Percentiles rank a stretch among this genome's conserved stretches.
These are phyloP conservation scores for Rhodamnia rubescens DNA, from an alignment of 345 rosid genomes.

Conservation along the genomic window DNA sequence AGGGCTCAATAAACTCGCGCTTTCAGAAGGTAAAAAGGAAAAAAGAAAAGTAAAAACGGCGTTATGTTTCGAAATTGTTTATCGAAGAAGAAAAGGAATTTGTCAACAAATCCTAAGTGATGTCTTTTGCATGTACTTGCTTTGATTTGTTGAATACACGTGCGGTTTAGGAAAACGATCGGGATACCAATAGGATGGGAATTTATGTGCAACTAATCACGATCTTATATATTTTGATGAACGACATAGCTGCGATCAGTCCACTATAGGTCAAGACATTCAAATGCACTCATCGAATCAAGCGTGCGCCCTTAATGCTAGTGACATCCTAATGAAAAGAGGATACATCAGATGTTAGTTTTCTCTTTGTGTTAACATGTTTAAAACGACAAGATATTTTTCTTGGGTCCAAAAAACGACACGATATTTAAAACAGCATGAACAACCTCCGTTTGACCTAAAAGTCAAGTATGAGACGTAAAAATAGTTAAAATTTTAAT, in stretches of 20 bases:
- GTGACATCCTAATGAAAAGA: background rate
- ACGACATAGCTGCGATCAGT: background rate
- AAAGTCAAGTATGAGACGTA: background rate
- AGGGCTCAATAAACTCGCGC: too few species aligned
- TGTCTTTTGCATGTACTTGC: background rate
- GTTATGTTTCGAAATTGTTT: background rate
- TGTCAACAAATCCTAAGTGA: background rate
- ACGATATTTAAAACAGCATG: too few species aligned
- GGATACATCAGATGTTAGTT: background rate
- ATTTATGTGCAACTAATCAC: background rate
- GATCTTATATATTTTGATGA: background rate
- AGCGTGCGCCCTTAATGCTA: background rate
- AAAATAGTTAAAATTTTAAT: background rate
- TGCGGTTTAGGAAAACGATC: background rate
- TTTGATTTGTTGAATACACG: background rate
- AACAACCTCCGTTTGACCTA: background rate
- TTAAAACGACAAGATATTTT: background rate
- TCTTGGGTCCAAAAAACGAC: background rate
- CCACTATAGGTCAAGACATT: background rate
- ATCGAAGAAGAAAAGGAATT: background rate
- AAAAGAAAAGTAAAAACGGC: too few species aligned
- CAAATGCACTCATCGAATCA: background rate
- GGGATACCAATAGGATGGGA: background rate
- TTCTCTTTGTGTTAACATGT: background rate
- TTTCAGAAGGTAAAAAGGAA: too few species aligned